Conservation (phyloP, 768 basidiomycete species). For the Grammothele lineata region DNA sequence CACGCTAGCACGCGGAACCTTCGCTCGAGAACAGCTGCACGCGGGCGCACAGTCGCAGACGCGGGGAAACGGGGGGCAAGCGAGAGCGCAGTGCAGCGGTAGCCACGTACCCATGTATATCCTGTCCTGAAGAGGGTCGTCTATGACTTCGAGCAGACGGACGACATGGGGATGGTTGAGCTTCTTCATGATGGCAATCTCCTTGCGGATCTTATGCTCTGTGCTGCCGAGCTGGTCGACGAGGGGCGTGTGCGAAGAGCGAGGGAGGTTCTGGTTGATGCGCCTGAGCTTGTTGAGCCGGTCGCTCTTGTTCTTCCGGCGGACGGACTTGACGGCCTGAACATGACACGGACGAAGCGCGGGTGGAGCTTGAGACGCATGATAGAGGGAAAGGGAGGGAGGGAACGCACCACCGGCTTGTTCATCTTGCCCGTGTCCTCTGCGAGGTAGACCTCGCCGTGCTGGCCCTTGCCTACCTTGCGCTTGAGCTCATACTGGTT, state of each 20-base stretch:
- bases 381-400: constrained; percentile 30
- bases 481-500: constrained; percentile 84
- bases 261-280: constrained; percentile 38
- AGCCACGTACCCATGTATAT: constrained; percentile 85
- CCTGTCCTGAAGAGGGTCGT: constrained; percentile 81
- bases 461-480: constrained; percentile 82
- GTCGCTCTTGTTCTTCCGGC: constrained; percentile 66
- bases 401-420: constrained; percentile 38
- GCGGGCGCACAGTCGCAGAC: not conserved
- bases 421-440: constrained; percentile 40
- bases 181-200: constrained; percentile 99
- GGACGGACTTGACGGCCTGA: constrained; percentile 79
- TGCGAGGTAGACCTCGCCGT: constrained; percentile 85
- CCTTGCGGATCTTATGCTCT: constrained; percentile 83
- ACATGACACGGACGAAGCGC: constrained; percentile 1
- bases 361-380: not conserved
- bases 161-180: constrained; percentile 88
- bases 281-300: constrained; percentile 44
- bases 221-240: constrained; percentile 65
- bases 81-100: not conserved
- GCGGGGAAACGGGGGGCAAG: constrained; percentile 1
- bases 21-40: constrained; percentile 3
- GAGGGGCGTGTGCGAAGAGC: constrained; percentile 49
- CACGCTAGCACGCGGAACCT: not conserved
- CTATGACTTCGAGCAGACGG: constrained; percentile 88